Evolutionary conservation across 2,329 filamentous ascomycete genomes (phyloP), one percentile per base, ranked within the genome.

Genomic region (Apiospora sp.): DNA sequence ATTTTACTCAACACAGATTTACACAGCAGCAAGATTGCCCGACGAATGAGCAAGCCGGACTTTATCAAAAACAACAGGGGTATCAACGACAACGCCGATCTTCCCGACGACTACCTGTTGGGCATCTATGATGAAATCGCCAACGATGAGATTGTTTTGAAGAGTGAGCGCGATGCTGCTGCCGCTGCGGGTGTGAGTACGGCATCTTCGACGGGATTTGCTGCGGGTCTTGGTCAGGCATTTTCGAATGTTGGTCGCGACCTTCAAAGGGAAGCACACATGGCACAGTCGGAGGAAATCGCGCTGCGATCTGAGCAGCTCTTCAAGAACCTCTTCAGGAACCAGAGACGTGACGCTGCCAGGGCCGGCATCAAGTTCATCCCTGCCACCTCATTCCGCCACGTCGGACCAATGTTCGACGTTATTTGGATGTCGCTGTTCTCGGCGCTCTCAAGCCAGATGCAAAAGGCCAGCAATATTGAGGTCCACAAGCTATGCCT

Each of bases 391-490:
- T 98, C 95, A 0, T 95, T 94, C 81, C 96, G 94, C 78, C 96
- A 99, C 81, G 93, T 98, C 69, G 96, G 96, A 0, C 95, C 96
- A 0, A 99, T 99, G 96, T 98, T 99, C 80, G 95, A 98, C 78
- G 95, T 98, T 34, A 97, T 95, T 0, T 99, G 96, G 96, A 99
- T 98, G 96, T 98, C 96, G 13, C 97, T 98, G 82, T 93, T 99
- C 79, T 98, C 96, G 6, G 95, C 95, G 0, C 88, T 99, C 37
- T 98, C 96, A 1, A 95, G 94, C 69, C 94, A 97, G 77, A 95
- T 96, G 81, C 96, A 98, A 78, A 95, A 98, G 80, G 93, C 94
- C 0, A 94, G 97, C 77, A 98, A 98, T 78, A 87, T 98, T 5
- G 95, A 98, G 76, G 94, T 96, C 22, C 95, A 98, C 81, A 94